Evolutionary conservation across 768 basidiomycete genomes (phyloP), one percentile per base, ranked within the genome.

Genomic region (Lactarius quietus): DNA sequence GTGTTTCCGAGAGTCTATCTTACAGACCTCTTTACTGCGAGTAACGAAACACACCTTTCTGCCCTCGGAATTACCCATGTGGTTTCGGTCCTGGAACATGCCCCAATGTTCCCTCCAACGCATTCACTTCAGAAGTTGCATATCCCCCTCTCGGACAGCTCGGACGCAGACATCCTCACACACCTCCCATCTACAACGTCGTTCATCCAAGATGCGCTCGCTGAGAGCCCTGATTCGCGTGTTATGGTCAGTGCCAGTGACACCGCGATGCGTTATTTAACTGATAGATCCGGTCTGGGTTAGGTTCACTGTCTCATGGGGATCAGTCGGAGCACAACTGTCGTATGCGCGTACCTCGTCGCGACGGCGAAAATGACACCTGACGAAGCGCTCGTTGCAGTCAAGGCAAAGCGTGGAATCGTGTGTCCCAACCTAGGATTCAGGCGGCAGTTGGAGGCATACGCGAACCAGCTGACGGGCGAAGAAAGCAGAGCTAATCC

Each of bases 281-380:
- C 45, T 12, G 17, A 45, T 17, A 5, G 6, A 7, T 43, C 51
- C 8, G 15, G 15, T 55, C 35, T 33, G 48, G 6, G 26, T 15
- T 26, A 91, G 89, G 88, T 92, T 17, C 91, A 93, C 73, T 92
- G 91, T 73, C 74, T 86, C 52, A 84, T 86, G 75, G 91, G 91
- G 45, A 81, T 92, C 61, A 90, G 88, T 69, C 82, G 91, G 29
- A 89, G 88, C 52, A 83, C 90, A 1, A 91, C 89, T 3, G 82
- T 92, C 48, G 85, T 92, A 4, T 88, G 88, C 68, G 91, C 89
- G 59, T 92, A 90, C 75, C 77, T 77, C 57, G 69, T 77, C 59
- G 74, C 70, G 6, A 68, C 72, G 33, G 66, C 36, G 43, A 26
- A 41, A 38, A 74, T 76, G 73, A 70, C 74, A 18, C 62, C 72